These are phyloP conservation scores for Aspergillus sclerotioniger DNA, from an alignment of 495 filamentous ascomycete species.

Conservation along the genomic window DNA sequence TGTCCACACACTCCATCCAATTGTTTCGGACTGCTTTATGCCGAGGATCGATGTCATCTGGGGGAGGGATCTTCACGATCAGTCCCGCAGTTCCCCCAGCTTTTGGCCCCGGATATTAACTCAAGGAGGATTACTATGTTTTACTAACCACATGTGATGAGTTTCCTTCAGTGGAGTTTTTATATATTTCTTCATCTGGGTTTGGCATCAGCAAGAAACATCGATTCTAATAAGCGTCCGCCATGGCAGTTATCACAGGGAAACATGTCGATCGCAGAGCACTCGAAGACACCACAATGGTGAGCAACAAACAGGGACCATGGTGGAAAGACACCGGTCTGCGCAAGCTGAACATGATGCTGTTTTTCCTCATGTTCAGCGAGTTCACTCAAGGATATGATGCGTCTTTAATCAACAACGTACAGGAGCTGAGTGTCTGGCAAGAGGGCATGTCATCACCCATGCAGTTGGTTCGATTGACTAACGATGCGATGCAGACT, in stretches of 20 bases:
- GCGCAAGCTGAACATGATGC: constrained; percentile 24
- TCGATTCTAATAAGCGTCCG: neutral
- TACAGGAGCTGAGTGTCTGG: constrained; percentile 22
- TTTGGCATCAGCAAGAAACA: neutral
- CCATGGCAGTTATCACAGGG: neutral
- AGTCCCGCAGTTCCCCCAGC: neutral
- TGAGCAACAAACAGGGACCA: neutral
- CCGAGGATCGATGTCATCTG: neutral
- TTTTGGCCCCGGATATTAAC: neutral
- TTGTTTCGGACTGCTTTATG: neutral
- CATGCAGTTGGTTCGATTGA: neutral
- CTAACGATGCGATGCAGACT: neutral
- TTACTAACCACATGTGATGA: no score
- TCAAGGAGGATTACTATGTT: neutral
- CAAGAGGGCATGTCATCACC: constrained; percentile 1
- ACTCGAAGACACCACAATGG: neutral
- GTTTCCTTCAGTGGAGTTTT: neutral
- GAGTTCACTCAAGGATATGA: constrained; percentile 20
- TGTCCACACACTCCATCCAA: neutral
- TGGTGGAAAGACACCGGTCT: constrained; percentile 34
- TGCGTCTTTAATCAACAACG: constrained; percentile 25
- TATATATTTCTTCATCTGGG: neutral
- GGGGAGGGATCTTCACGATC: neutral
- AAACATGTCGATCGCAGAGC: neutral
- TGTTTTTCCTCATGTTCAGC: constrained; percentile 8